These are phyloP conservation scores for Leishmania major DNA, from an alignment of 208 protist species.

Conservation along the genomic window DNA sequence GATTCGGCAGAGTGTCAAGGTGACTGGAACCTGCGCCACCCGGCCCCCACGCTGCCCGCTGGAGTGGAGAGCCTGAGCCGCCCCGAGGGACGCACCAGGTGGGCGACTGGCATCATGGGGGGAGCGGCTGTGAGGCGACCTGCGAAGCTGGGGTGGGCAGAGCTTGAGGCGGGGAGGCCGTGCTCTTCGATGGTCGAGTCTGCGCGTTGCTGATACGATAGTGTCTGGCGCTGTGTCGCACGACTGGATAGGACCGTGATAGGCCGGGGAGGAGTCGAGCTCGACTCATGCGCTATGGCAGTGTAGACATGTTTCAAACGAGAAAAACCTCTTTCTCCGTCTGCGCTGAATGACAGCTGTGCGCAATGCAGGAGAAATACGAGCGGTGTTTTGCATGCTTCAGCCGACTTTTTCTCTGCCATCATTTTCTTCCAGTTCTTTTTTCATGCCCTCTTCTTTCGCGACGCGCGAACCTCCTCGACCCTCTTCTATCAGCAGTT, in stretches of 20 bases:
- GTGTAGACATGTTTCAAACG: not conserved
- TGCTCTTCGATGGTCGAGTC: not conserved
- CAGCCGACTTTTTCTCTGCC: not conserved
- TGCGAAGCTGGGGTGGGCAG: not conserved
- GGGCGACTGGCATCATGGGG: not conserved
- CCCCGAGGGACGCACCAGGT: not conserved
- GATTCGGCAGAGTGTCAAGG: not conserved
- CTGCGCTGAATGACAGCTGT: not conserved
- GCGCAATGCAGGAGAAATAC: not conserved
- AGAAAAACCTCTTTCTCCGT: not conserved
- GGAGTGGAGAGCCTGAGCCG: not conserved
- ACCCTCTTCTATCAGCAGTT: not conserved
- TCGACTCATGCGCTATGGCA: not conserved
- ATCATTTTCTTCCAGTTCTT: not conserved
- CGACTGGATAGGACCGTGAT: not conserved
- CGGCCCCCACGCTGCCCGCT: not conserved
- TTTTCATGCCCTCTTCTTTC: not conserved
- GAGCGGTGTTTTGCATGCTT: not conserved
- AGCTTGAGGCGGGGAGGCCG: not conserved
- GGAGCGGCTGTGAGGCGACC: constrained; percentile 1
- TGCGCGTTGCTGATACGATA: not conserved
- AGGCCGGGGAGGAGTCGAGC: not conserved
- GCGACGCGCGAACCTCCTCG: not conserved
- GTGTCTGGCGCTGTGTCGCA: not conserved
- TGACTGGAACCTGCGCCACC: not conserved